Percentiles rank a stretch among this genome's conserved stretches.
Evolutionary conservation across 2,329 filamentous ascomycete species (phyloP).

Genomic region (Cladosporium sp.): DNA sequence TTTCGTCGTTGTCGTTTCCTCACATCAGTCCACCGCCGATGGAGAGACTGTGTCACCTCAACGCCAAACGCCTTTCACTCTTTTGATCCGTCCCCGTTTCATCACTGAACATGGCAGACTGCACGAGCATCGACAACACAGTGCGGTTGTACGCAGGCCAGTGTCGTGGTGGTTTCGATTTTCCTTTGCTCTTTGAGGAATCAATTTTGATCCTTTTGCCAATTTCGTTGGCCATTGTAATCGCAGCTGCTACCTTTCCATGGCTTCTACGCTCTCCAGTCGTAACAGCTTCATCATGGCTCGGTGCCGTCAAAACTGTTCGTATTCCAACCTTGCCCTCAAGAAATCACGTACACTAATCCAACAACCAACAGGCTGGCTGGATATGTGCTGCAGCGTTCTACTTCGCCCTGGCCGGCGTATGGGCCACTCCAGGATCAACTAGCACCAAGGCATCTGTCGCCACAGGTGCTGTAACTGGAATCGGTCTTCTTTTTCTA

Average conservation of each 20-base stretch:
- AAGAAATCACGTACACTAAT: background rate
- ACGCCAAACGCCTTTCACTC: background rate
- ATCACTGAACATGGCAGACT: constrained; percentile 15
- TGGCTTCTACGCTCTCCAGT: constrained; percentile 30
- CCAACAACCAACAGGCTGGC: background rate
- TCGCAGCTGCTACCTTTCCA: constrained; percentile 36
- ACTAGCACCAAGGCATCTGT: constrained; percentile 43
- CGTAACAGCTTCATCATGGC: constrained; percentile 29
- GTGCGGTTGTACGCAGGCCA: constrained; percentile 18
- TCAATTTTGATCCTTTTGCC: constrained; percentile 39
- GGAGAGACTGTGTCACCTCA: background rate
- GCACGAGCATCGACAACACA: constrained; percentile 6
- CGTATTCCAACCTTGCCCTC: constrained; percentile 8
- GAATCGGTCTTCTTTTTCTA: constrained; percentile 49
- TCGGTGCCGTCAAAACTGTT: constrained; percentile 17
- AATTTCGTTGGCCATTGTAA: constrained; percentile 34
- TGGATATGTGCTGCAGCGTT: constrained; percentile 9
- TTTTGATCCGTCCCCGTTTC: background rate
- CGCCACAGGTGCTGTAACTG: constrained; percentile 46
- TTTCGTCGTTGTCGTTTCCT: background rate
- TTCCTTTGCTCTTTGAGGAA: constrained; percentile 43
- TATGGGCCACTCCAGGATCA: constrained; percentile 15
- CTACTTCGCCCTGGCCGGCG: constrained; percentile 10
- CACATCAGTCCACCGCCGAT: background rate
- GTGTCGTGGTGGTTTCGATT: constrained; percentile 41